Evolutionary conservation across 1,284 basidiomycete species (phyloP), one percentile per base, ranked within the genome.

Genomic region (Pseudozyma hubeiensis): DNA sequence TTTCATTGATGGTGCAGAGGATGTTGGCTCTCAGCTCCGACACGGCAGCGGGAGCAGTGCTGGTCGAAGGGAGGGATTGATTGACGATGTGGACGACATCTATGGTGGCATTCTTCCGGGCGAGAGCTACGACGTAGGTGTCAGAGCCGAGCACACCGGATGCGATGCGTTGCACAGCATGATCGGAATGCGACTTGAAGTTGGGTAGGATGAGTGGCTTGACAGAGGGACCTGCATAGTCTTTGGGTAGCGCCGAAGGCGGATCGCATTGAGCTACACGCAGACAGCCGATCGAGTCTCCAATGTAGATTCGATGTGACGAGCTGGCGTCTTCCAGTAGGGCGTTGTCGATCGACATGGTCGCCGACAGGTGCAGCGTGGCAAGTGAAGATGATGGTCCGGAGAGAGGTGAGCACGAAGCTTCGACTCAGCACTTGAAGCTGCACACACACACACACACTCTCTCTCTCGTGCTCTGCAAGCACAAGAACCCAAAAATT

Each of bases 21-120:
- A 79, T 47, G 33, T 39, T 46, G 16, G 75, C 77, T 0, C 50
- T 53, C 39, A 65, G 40, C 34, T 56, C 62, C 1, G 60, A 54
- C 1, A 46, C 41, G 2, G 62, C 48, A 19, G 51, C 53, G 3
- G 63, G 51, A 16, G 63, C 43, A 9, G 59, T 58, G 47, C 62
- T 60, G 33, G 53, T 55, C 2, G 64, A 65, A 10, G 64, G 61
- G 0, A 69, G 43, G 7, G 60, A 47, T 34, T 68, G 66, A 17
- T 66, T 65, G 31, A 52, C 30, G 13, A 71, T 50, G 11, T 70
- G 68, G 0, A 79, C 68, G 11, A 80, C 53, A 44, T 80, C 79
- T 47, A 80, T 71, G 44, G 68, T 74, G 24, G 65, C 77, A 40
- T 79, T 72, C 53, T 67, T 74, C 13, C 79, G 60, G 7, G 79